Base-by-base conservation (phyloP, 2,329 filamentous ascomycete species). In the Ophiosphaerella narmari region DNA sequence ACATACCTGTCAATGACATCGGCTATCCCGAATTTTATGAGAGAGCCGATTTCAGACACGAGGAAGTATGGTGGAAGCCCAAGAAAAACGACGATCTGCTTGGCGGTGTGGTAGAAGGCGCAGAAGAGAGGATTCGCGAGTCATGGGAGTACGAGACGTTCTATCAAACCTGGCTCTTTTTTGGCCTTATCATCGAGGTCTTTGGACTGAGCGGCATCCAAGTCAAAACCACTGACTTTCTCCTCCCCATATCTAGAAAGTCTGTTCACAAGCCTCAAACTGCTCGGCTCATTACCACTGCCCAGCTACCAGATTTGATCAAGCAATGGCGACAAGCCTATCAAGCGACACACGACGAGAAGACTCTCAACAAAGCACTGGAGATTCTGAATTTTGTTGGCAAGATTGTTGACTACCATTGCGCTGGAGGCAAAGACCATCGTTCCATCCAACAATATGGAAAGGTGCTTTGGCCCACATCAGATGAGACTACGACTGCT, bases 141-240 rank as follows among this genome's bases (percentile, higher is more conserved):
- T 36, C 43, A 4, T 51, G 48, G 48, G 48, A 55, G 31, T 39
- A 51, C 29, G 52, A 55, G 24, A 37, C 35, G 26, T 48, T 55
- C 29, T 55, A 48, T 26, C 52, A 55, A 24, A 52, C 52, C 13
- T 55, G 52, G 52, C 41, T 55, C 21, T 43, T 55, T 37, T 55
- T 55, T 31, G 52, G 52, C 32, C 37, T 52, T 21, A 45, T 55
- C 26, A 52, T 52, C 23, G 48, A 55, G 24, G 49, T 55, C n/a
- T 52, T 55, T 23, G 45, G 31, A 7, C 44, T 55, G 1, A 52
- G 39, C 29, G 48, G 43, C 16, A 51, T 55, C 12, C 18, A 51
- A 29, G 48, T 51, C 8, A 50, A 43, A 18, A 55, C 52, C 11
- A 41, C 18, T 33, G 52, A 55, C 35, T 52, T 55, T 26, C 52